phyloP scores from a whole-genome alignment of 1,284 basidiomycete genomes.

The Fomitopsis schrenkii region DNA sequence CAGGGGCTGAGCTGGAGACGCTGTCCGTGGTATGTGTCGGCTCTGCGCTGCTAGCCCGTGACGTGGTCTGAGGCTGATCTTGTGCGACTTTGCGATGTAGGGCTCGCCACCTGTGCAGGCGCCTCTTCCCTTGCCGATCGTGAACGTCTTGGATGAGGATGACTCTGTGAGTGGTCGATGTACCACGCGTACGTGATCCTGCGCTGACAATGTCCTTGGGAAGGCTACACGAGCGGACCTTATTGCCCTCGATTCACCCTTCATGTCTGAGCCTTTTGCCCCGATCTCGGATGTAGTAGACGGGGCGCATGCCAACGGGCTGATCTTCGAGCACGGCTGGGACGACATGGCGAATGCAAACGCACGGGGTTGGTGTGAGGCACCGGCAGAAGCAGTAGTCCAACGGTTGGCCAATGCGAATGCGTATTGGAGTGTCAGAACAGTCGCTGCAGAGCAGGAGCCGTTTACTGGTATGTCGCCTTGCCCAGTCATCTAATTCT shows the following conservation, averaged over 20 bases:
- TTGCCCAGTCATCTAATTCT: neutral
- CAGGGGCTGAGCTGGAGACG: conserved; percentile 34
- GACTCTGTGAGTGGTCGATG: conserved; percentile 12
- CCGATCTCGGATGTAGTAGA: conserved; percentile 13
- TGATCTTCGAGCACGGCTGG: conserved; percentile 55
- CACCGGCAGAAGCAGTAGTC: conserved; percentile 46
- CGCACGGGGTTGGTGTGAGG: conserved; percentile 64
- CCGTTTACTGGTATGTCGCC: conserved; percentile 53
- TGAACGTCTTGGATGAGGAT: conserved; percentile 22
- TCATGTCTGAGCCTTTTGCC: conserved; percentile 41
- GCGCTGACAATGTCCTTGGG: neutral
- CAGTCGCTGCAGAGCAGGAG: conserved; percentile 46
- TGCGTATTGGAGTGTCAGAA: conserved; percentile 41
- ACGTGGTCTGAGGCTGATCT: neutral
- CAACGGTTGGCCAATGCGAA: conserved; percentile 40
- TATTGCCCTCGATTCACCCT: conserved; percentile 67
- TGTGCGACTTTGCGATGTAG: conserved; percentile 2
- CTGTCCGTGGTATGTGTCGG: conserved; percentile 22
- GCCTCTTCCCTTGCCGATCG: conserved; percentile 16
- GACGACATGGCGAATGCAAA: conserved; percentile 39
- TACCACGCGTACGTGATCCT: neutral
- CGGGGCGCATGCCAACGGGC: neutral
- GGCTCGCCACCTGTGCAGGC: conserved; percentile 15
- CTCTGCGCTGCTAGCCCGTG: neutral
- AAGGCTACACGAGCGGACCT: conserved; percentile 50